These are phyloP conservation scores for Rhypophila decipiens DNA, from an alignment of 495 filamentous ascomycete genomes.

Conservation along the genomic window DNA sequence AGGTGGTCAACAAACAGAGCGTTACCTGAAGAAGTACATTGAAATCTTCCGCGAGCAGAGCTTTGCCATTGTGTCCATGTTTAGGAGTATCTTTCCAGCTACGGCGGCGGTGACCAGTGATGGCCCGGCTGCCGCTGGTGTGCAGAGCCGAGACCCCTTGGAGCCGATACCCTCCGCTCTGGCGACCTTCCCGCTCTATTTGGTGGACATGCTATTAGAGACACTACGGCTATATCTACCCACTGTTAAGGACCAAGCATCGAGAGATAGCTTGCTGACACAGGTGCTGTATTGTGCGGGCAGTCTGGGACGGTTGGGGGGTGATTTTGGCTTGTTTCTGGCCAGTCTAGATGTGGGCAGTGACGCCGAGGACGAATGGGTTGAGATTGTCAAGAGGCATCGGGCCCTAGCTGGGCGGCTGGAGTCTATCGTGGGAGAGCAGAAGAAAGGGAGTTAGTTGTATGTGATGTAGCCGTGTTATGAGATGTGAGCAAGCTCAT, in stretches of 20 bases:
- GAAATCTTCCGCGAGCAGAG: constrained; percentile 98
- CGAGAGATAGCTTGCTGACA: constrained; percentile 79
- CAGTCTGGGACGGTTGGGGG: constrained; percentile 83
- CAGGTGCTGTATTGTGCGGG: constrained; percentile 95
- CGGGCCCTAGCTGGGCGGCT: constrained; percentile 76
- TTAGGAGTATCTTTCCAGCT: constrained; percentile 77
- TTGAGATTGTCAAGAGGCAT: constrained; percentile 86
- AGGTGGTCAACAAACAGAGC: constrained; percentile 84
- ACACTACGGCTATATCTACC: constrained; percentile 76
- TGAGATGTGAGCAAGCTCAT: no score
- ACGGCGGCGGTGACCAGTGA: constrained; percentile 13
- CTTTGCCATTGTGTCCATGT: constrained; percentile 90
- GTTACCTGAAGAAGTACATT: constrained; percentile 90
- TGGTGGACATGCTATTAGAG: constrained; percentile 74
- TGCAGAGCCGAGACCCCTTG: constrained; percentile 46
- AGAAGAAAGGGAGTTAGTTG: constrained; percentile 15
- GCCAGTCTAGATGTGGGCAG: constrained; percentile 55
- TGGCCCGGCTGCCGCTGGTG: background rate
- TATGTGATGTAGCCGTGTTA: no score
- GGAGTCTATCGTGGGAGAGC: constrained; percentile 69
- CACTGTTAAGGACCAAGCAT: constrained; percentile 71
- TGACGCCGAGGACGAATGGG: constrained; percentile 69
- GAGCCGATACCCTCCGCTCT: constrained; percentile 69
- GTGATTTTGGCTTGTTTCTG: constrained; percentile 86
- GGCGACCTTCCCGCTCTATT: constrained; percentile 75